phyloP scores from a whole-genome alignment of 345 rosid species.

The Salix suchowensis region DNA sequence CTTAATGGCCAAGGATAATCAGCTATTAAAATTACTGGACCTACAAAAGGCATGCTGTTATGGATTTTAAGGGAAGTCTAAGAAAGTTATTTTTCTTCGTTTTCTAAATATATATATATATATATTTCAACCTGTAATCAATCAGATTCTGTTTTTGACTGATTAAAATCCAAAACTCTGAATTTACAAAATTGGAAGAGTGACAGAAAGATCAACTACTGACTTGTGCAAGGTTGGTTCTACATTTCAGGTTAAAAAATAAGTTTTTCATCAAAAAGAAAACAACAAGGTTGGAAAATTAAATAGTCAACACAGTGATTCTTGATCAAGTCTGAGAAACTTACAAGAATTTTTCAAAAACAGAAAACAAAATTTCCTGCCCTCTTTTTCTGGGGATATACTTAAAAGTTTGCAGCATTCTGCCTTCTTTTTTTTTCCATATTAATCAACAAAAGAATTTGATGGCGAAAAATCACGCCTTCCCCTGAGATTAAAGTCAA shows the following conservation, averaged over 20 bases:
- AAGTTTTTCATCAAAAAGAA: neutral
- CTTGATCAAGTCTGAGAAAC: neutral
- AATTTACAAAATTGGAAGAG: neutral
- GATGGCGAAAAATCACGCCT: neutral
- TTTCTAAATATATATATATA: too few species aligned
- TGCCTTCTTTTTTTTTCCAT: neutral
- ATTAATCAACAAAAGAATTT: neutral
- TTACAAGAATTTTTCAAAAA: neutral
- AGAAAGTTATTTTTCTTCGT: neutral
- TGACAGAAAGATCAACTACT: neutral
- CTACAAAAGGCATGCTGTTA: neutral
- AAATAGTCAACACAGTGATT: neutral
- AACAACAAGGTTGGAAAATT: neutral
- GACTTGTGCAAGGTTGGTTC: neutral
- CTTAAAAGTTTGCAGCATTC: neutral
- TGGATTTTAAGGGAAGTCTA: neutral
- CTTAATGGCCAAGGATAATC: slow-evolving; percentile 7
- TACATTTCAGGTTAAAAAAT: neutral
- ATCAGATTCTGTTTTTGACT: neutral
- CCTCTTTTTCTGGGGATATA: neutral
- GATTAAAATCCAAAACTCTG: neutral
- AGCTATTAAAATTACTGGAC: slow-evolving; percentile 5
- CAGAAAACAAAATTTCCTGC: neutral
- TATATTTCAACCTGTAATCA: neutral
- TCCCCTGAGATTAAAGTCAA: neutral